Conservation (phyloP, 2,329 filamentous ascomycete species). For the Aspergillus luchuensis region DNA sequence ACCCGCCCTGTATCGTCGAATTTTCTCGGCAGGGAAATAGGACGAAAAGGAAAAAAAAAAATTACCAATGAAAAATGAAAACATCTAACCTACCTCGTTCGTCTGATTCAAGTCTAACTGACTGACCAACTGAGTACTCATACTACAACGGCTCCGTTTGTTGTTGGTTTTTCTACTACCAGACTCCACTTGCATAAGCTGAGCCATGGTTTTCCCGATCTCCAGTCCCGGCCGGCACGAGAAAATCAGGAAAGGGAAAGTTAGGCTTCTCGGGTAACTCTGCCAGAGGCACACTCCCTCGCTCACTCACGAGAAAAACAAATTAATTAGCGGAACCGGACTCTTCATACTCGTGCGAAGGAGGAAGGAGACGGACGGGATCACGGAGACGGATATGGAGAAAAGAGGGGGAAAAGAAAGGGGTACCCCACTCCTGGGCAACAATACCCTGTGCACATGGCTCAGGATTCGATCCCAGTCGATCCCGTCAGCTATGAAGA, state of each 20-base stretch:
- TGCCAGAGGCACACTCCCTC: too few relatives aligned
- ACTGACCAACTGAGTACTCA: slow-evolving; percentile 5
- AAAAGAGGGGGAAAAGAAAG: not conserved
- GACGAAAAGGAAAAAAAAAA: too few relatives aligned
- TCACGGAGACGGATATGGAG: not conserved
- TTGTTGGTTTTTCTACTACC: slow-evolving; percentile 8
- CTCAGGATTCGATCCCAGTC: slow-evolving; percentile 6
- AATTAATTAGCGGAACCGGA: not conserved
- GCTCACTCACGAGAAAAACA: not conserved
- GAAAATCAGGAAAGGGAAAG: slow-evolving; percentile 2
- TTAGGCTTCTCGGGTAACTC: slow-evolving; percentile 1
- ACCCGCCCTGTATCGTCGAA: slow-evolving; percentile 13
- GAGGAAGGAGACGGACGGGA: not conserved
- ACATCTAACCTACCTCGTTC: not conserved
- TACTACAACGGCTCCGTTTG: slow-evolving; percentile 24
- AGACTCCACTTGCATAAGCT: slow-evolving; percentile 1
- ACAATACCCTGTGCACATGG: slow-evolving; percentile 7
- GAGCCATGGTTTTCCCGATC: slow-evolving; percentile 9
- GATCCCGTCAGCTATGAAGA: slow-evolving; percentile 7
- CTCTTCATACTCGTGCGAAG: not conserved
- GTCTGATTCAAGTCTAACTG: not conserved
- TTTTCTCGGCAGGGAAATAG: slow-evolving; percentile 5
- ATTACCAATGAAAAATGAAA: not conserved
- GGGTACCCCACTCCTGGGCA: not conserved
- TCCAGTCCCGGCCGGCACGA: slow-evolving; percentile 12